Conservation (phyloP, 352 stramenopile genomes). For the Pythium guiyangense region DNA sequence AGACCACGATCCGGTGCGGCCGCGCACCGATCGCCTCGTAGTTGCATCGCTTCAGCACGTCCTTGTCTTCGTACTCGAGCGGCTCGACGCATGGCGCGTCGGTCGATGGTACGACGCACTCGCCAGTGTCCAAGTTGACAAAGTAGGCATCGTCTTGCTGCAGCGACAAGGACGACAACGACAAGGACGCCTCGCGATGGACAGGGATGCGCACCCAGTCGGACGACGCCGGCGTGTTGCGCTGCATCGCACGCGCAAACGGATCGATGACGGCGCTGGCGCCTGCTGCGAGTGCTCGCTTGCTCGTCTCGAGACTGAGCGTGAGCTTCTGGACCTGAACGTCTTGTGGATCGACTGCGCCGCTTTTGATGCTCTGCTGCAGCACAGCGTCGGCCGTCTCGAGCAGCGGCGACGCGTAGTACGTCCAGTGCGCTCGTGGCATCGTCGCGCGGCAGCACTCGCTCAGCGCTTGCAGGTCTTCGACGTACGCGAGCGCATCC, state of each 20-base stretch:
- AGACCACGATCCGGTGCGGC: slow-evolving; percentile 38
- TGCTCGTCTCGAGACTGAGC: background rate
- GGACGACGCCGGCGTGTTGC: slow-evolving; percentile 43
- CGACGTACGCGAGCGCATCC: background rate
- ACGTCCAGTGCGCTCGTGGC: slow-evolving; percentile 12
- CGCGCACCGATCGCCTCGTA: slow-evolving; percentile 14
- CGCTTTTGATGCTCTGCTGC: slow-evolving; percentile 1
- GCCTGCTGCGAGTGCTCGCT: slow-evolving; percentile 16
- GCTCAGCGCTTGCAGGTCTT: slow-evolving; percentile 31
- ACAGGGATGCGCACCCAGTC: slow-evolving; percentile 42
- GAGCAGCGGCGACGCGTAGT: slow-evolving; percentile 8
- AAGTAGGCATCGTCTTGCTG: slow-evolving; percentile 18
- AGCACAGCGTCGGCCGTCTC: slow-evolving; percentile 13
- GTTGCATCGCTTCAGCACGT: slow-evolving; percentile 12
- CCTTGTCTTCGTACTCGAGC: slow-evolving; percentile 55
- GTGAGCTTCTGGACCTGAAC: slow-evolving; percentile 4
- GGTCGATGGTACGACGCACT: slow-evolving; percentile 14
- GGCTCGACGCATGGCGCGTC: slow-evolving; percentile 21
- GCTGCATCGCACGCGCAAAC: slow-evolving; percentile 24
- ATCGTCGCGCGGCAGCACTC: slow-evolving; percentile 38
- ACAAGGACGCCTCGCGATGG: background rate
- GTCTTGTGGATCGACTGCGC: background rate
- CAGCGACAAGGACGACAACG: background rate
- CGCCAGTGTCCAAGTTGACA: slow-evolving; percentile 67
- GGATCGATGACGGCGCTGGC: slow-evolving; percentile 7